A percentile compares a stretch with the other conserved stretches of the same genome.
Conservation (phyloP, 2,329 filamentous ascomycete species). For the Huntiella bhutanensis region DNA sequence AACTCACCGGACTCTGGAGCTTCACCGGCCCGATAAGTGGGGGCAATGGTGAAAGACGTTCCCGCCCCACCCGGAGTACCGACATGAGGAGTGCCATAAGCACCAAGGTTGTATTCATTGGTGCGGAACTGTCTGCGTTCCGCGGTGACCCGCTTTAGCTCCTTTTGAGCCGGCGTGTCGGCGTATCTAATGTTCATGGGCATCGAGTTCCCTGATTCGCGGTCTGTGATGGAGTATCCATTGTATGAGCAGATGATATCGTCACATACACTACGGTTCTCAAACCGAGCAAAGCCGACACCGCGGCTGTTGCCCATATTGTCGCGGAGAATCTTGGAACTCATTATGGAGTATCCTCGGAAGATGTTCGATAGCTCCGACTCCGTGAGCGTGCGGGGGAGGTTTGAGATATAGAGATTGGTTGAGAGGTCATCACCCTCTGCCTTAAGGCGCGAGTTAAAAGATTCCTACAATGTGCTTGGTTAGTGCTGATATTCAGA, state of each 20-base stretch:
- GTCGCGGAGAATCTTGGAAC: slow-evolving; percentile 87
- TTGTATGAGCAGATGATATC: slow-evolving; percentile 76
- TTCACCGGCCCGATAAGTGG: slow-evolving; percentile 17
- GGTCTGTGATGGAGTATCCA: slow-evolving; percentile 55
- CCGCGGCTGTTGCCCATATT: slow-evolving; percentile 83
- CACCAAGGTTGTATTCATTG: slow-evolving; percentile 75
- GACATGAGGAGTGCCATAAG: slow-evolving; percentile 44
- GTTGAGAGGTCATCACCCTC: slow-evolving; percentile 79
- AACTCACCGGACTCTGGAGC: slow-evolving; percentile 14
- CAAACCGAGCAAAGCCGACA: slow-evolving; percentile 96
- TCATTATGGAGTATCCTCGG: slow-evolving; percentile 64
- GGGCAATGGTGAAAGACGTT: slow-evolving; percentile 17
- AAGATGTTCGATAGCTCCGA: slow-evolving; percentile 66
- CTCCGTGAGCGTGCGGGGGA: slow-evolving; percentile 83
- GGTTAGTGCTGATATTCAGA: neutral
- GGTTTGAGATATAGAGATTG: slow-evolving; percentile 94
- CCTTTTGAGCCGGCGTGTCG: slow-evolving; percentile 90
- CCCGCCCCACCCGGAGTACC: slow-evolving; percentile 24
- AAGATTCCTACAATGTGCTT: slow-evolving; percentile 53
- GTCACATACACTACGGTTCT: slow-evolving; percentile 74
- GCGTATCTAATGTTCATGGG: slow-evolving; percentile 90
- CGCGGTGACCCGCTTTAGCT: slow-evolving; percentile 87
- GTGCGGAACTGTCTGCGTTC: slow-evolving; percentile 90
- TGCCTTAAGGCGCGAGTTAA: slow-evolving; percentile 94
- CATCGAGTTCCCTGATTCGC: slow-evolving; percentile 33